Percentiles rank a stretch among this genome's conserved stretches.
phyloP scores from a whole-genome alignment of 805 yeast genomes.

The Scheffersomyces amazonensis region DNA sequence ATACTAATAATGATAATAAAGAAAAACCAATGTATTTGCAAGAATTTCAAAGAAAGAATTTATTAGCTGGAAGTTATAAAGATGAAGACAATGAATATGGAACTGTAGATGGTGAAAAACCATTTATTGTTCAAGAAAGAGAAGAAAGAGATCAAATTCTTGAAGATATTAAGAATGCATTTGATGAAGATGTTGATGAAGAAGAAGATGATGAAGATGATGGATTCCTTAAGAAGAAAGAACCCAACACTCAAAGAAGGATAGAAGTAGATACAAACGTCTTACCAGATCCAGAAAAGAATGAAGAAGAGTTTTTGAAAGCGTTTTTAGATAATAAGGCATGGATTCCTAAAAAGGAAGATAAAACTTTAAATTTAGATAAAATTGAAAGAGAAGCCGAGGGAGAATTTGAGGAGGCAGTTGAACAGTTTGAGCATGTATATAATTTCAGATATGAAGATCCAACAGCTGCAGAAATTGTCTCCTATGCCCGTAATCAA shows the following conservation, averaged over 20 bases:
- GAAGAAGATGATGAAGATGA: constrained; percentile 44
- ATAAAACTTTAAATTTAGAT: constrained; percentile 52
- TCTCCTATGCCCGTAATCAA: constrained; percentile 91
- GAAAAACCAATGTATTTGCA: constrained; percentile 77
- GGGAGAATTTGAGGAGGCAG: constrained; percentile 88
- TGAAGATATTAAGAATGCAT: constrained; percentile 71
- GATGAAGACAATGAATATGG: constrained; percentile 46
- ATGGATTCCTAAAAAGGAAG: constrained; percentile 80
- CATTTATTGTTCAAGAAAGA: constrained; percentile 70
- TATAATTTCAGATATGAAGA: constrained; percentile 95
- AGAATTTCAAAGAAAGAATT: constrained; percentile 85
- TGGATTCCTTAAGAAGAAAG: constrained; percentile 59
- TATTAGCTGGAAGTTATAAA: constrained; percentile 63
- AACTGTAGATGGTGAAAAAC: constrained; percentile 55
- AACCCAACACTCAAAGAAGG: constrained; percentile 19
- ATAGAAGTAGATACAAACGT: constrained; percentile 16
- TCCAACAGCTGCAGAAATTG: constrained; percentile 84
- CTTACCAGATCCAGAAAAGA: constrained; percentile 58
- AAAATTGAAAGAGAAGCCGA: constrained; percentile 57
- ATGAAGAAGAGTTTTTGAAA: constrained; percentile 68
- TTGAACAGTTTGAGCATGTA: constrained; percentile 85
- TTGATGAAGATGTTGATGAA: constrained; percentile 41
- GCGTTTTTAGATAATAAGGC: constrained; percentile 76
- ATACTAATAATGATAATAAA: constrained; percentile 15
- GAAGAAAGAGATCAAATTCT: constrained; percentile 75